Evolutionary conservation across 2,329 filamentous ascomycete species (phyloP).

Genomic region (Pseudogymnoascus sp.): DNA sequence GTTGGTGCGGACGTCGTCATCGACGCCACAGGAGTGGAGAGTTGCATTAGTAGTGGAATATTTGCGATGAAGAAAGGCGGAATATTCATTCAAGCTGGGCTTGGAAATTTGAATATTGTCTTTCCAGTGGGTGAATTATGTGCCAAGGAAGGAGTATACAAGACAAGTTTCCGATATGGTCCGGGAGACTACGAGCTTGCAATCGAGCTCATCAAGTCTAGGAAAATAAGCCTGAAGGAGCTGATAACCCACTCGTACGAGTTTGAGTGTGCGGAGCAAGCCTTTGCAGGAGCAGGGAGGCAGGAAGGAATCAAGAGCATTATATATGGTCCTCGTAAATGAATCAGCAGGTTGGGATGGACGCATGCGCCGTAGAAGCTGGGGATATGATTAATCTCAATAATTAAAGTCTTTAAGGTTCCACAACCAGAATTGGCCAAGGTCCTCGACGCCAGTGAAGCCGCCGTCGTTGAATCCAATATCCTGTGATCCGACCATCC

Average conservation of each 20-base stretch:
- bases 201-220: slow-evolving; percentile 61
- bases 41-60: slow-evolving; percentile 40
- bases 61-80: slow-evolving; percentile 37
- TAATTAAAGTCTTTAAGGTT: slow-evolving; percentile 16
- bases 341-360: not conserved
- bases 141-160: slow-evolving; percentile 22
- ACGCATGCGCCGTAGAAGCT: not conserved
- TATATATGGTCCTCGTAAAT: slow-evolving; percentile 18
- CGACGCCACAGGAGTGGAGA: slow-evolving; percentile 38
- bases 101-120: slow-evolving; percentile 12
- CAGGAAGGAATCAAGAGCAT: slow-evolving; percentile 21
- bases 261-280: slow-evolving; percentile 72
- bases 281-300: slow-evolving; percentile 42
- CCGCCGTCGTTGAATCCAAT: not conserved
- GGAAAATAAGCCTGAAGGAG: slow-evolving; percentile 67
- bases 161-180: slow-evolving; percentile 25
- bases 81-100: slow-evolving; percentile 42
- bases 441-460: slow-evolving; percentile 11
- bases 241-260: slow-evolving; percentile 66
- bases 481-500: not conserved
- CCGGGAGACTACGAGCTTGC: slow-evolving; percentile 36
- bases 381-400: not conserved
- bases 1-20: slow-evolving; percentile 42
- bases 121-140: slow-evolving; percentile 23
- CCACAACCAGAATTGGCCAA: slow-evolving; percentile 27